Evolutionary conservation across 73 alveolate genomes (phyloP).

Genomic region (Tetrahymena malaccensis): DNA sequence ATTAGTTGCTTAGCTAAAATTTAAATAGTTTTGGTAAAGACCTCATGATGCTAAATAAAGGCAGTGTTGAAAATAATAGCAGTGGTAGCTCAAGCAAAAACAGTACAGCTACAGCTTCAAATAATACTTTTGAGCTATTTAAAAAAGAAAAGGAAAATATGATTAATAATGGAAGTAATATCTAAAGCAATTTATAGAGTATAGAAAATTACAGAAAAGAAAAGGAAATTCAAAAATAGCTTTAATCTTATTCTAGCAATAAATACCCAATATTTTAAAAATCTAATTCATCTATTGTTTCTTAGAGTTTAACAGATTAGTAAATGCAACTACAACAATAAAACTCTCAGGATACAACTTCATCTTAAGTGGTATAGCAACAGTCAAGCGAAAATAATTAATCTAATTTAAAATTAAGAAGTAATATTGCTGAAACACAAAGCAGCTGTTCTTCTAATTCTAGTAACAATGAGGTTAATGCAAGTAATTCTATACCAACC

Average conservation of each 20-base stretch:
- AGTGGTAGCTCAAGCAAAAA: not conserved
- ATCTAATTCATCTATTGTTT: not conserved
- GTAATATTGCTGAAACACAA: not conserved
- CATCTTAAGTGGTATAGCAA: not conserved
- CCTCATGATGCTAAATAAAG: not conserved
- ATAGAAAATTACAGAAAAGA: not conserved
- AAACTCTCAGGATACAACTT: not conserved
- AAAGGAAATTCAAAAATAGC: not conserved
- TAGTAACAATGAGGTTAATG: not conserved
- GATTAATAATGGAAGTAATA: not conserved
- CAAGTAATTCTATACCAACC: not conserved
- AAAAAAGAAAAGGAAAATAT: not conserved
- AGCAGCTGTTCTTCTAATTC: not conserved
- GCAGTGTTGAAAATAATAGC: not conserved
- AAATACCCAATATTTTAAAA: not conserved
- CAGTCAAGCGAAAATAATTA: not conserved
- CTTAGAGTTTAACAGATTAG: not conserved
- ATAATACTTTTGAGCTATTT: not conserved
- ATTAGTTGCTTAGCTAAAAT: not conserved
- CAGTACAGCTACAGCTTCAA: not conserved
- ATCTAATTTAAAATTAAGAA: not conserved
- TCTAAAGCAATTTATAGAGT: not conserved
- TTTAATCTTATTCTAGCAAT: not conserved
- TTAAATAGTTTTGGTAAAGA: not conserved
- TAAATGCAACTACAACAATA: not conserved